Base-by-base conservation (phyloP, 495 filamentous ascomycete species). In the Neurospora sp. region DNA sequence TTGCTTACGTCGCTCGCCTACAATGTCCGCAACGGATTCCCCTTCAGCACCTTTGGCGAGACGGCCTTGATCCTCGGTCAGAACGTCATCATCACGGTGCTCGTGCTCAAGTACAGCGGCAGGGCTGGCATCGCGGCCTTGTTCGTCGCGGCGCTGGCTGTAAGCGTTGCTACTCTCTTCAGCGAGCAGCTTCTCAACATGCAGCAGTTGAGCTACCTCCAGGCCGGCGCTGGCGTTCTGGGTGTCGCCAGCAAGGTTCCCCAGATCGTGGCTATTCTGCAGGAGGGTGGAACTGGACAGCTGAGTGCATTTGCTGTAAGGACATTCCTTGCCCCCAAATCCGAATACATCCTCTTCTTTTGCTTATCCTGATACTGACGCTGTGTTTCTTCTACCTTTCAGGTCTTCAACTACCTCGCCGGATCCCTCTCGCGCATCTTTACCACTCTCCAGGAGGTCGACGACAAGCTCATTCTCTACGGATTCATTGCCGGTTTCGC, bases 401-500 rank as follows among this genome's bases (percentile, higher is more conserved):
- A 98, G 95, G 94, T 99, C 70, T 97, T 98, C 86, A 98, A 97
- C 86, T 99, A 97, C 82, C 93, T 99, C 76, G 85, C 88, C 77
- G 96, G 96, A 14, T 96, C 93, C 72, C 89, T 97, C 46, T 91
- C 93, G 14, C 91, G 96, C 77, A 96, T 99, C 85, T 98, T 97
- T 82, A 99, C 96, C 22, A 99, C 96, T 3, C 82, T 98, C 69
- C 93, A 97, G 78, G 96, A 99, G 85, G 94, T 98, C 74, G 91
- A 96, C 76, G 96, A 99, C 82, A 92, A 92, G 81, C 85, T 98
- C 72, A 98, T 99, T 76, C 88, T 99, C 18, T 97, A 95, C 80
- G 91, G 94, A 31, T 98, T 96, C 86, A 81, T 98, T 66, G 93
- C 92, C 3, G 96, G 92, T 31, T 97, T 97, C 80, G 83, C 86